Percentiles rank a stretch among this genome's conserved stretches.
Evolutionary conservation across 805 yeast species (phyloP).

Genomic region (Kuraishia piskuri): DNA sequence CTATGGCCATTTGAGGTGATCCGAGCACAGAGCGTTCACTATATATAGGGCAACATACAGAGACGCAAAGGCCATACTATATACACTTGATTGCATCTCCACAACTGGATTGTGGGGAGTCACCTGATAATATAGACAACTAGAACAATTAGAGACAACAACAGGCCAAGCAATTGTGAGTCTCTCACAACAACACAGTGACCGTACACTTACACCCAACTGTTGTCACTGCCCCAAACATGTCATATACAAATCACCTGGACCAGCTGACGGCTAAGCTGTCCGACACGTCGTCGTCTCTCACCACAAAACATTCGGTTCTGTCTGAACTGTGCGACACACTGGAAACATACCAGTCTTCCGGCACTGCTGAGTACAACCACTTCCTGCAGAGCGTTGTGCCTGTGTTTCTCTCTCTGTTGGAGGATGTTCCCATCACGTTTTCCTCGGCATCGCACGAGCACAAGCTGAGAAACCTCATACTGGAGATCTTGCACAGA

Average conservation of each 20-base stretch:
- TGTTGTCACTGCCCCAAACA: too few species aligned
- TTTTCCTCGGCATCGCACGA: slow-evolving; percentile 60
- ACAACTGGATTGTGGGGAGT: background rate
- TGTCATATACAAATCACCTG: slow-evolving; percentile 47
- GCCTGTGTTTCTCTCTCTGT: slow-evolving; percentile 57
- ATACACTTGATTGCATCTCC: background rate
- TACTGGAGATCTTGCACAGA: slow-evolving; percentile 74
- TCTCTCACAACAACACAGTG: too few species aligned
- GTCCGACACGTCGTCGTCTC: slow-evolving; percentile 44
- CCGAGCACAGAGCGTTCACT: too few species aligned
- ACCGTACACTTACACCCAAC: too few species aligned
- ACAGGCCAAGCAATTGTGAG: too few species aligned
- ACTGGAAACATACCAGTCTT: slow-evolving; percentile 62
- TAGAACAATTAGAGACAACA: background rate
- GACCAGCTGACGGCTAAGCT: slow-evolving; percentile 63
- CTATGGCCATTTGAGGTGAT: background rate
- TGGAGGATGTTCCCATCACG: slow-evolving; percentile 66
- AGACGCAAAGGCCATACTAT: too few species aligned
- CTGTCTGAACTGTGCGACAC: slow-evolving; percentile 81
- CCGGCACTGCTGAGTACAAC: slow-evolving; percentile 71
- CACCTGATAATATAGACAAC: background rate
- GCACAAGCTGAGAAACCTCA: slow-evolving; percentile 66
- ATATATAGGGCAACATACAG: too few species aligned
- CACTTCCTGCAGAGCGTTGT: slow-evolving; percentile 60
- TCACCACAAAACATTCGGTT: slow-evolving; percentile 53